Conservation (phyloP, 768 basidiomycete species). For the Lentinula lateritia region DNA sequence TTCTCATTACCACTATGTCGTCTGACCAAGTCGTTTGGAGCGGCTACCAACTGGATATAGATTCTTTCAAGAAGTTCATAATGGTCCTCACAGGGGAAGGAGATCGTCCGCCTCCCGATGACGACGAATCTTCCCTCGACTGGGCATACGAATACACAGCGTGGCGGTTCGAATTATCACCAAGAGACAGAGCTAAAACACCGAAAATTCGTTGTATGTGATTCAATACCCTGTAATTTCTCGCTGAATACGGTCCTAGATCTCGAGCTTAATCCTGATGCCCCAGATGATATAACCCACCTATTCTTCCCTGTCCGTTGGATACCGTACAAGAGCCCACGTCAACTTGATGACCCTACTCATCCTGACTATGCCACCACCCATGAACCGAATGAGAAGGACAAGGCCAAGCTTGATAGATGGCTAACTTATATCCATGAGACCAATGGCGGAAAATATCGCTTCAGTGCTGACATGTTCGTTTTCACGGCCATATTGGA, state of each 20-base stretch:
- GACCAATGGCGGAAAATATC: background rate
- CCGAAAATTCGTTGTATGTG: background rate
- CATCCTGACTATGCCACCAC: background rate
- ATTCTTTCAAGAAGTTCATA: background rate
- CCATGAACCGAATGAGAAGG: background rate
- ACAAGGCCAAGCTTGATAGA: background rate
- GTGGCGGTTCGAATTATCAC: background rate
- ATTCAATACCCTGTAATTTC: background rate
- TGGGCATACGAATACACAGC: background rate
- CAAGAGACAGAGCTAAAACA: background rate
- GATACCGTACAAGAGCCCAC: background rate
- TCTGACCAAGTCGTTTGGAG: background rate
- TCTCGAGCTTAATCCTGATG: background rate
- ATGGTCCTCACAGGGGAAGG: background rate
- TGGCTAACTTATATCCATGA: background rate
- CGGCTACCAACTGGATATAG: background rate
- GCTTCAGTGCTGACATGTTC: background rate
- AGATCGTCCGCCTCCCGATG: background rate
- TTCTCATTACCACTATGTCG: background rate
- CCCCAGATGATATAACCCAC: background rate
- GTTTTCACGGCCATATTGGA: background rate
- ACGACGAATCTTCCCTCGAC: no score
- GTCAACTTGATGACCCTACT: background rate
- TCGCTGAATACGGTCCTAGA: background rate
- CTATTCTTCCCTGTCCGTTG: background rate